Base-by-base conservation (phyloP, 1,284 basidiomycete genomes). In the Ceratobasidium theobromae region DNA sequence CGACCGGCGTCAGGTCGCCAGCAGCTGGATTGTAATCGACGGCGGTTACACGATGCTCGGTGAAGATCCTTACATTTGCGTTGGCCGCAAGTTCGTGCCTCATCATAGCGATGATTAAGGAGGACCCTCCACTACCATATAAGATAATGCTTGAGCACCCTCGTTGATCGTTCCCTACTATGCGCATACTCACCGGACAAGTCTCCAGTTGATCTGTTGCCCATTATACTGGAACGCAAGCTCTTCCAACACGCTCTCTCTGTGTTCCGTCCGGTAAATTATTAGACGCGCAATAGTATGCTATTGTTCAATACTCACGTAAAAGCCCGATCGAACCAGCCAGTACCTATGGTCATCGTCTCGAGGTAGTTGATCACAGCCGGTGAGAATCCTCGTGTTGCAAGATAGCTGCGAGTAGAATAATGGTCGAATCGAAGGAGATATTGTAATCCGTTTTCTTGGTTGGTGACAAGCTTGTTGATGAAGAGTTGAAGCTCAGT, bases 21-120 rank as follows among this genome's bases (percentile, higher is more conserved):
- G 35, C 8, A 28, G 73, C 68, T 23, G 54, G 32, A 46, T 75
- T 72, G 57, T 71, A 75, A 21, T 69, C 53, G 28, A 72, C 73
- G 2, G 73, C 73, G 0, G 71, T 57, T 3, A 57, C 54, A 2
- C 30, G 54, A 21, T 57, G 54, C 12, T 27, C 30, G 23, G 4
- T 43, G 6, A 30, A 14, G 40, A 57, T 46, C 8, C 18, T 14
- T 2, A 40, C 40, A 5, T 45, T 25, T 16, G 8, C 35, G 16
- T 27, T 65, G 21, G 58, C 69, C 12, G 70, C 68, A 35, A 72
- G 71, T 2, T 69, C 73, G 57, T 75, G 74, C 35, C 71, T 68
- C 73, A 72, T 75, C 11, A n/a, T n/a, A n/a, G 73, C 68, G 27
- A 73, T 66, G 18, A 74, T 45, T 2, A 27, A 14, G 25, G 28